A percentile compares a stretch with the other conserved stretches of the same genome.
Conservation (phyloP, 306 rosid species). For the Vigna unguiculata region DNA sequence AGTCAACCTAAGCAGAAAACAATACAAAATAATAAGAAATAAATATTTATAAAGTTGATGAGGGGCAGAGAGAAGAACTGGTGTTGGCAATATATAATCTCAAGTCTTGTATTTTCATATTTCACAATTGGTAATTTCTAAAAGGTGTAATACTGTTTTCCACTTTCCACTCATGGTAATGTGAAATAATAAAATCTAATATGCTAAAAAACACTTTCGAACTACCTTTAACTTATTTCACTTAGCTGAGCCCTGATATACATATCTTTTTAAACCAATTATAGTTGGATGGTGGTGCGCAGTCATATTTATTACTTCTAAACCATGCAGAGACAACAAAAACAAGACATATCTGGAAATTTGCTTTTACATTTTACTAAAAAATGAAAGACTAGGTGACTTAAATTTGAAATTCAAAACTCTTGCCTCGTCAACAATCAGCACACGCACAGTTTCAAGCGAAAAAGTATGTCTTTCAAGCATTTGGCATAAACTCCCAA, state of each 20-base stretch:
- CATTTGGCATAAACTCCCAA: constrained; percentile 88
- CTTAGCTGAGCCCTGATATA: constrained; percentile 19
- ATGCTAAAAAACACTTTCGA: not conserved
- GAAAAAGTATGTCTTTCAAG: constrained; percentile 65
- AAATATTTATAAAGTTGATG: constrained; percentile 33
- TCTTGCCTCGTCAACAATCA: constrained; percentile 92
- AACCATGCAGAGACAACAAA: not conserved
- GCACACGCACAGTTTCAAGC: constrained; percentile 73
- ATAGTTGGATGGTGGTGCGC: constrained; percentile 16
- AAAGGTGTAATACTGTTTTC: not conserved
- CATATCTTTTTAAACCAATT: constrained; percentile 24
- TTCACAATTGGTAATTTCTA: constrained; percentile 22
- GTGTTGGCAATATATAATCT: constrained; percentile 6
- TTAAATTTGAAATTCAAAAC: constrained; percentile 27
- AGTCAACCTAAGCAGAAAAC: constrained; percentile 76
- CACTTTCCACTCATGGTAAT: not conserved
- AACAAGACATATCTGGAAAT: constrained; percentile 11
- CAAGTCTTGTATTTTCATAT: constrained; percentile 30
- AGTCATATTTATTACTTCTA: constrained; percentile 23
- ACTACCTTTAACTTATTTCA: not conserved
- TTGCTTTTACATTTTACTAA: constrained; percentile 9
- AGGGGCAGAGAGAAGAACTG: constrained; percentile 9
- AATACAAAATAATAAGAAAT: constrained; percentile 25
- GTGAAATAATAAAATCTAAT: constrained; percentile 27
- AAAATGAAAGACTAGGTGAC: constrained; percentile 24